Base-by-base conservation (phyloP, 148 eudicot genomes). In the Spergularia marina region DNA sequence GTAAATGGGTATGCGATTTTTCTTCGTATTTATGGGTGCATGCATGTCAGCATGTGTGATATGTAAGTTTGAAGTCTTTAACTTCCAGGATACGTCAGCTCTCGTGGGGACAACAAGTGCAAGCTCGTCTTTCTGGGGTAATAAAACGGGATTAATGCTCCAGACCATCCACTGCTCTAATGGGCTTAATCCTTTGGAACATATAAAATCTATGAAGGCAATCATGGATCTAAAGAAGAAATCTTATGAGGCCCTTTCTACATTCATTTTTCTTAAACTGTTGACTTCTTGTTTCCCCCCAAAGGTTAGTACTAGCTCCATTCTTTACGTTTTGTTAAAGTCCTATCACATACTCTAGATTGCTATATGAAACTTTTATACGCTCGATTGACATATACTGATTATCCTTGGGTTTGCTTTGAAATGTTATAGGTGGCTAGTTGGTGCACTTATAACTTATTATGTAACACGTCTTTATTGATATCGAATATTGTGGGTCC, bases 401-500 rank as follows among this genome's bases (percentile, higher is more conserved):
- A 0, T 30, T 30, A 30, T 30, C 0, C 36, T 30, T 2, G 3
- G 34, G 36, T 30, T 30, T 30, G 36, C 36, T 34, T 23, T 4
- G 0, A 18, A 12, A n/a, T 6, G 18, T 30, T 36, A 53, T 30
- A 51, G 85, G 79, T 18, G 51, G 85, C 82, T 12, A 59, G 65
- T 54, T 79, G 82, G 85, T 58, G 60, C 11, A 36, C 41, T 30
- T 20, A 66, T 1, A 71, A 79, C 55, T 63, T 39, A 21, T 23
- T 78, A 15, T 10, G 52, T 49, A 67, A 73, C 7, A 70, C 82
- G 14, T 71, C 79, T 10, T 39, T 78, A 49, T 13, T 75, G 52
- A 41, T 79, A 47, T 82, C 82, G 10, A 82, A 75, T 70, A 82
- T 82, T 17, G 68, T 71, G 65, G 82, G 82, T 41, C 85, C 85